Evolutionary conservation across 1,284 basidiomycete species (phyloP), one percentile per base, ranked within the genome.

Genomic region (Inonotus obliquus): DNA sequence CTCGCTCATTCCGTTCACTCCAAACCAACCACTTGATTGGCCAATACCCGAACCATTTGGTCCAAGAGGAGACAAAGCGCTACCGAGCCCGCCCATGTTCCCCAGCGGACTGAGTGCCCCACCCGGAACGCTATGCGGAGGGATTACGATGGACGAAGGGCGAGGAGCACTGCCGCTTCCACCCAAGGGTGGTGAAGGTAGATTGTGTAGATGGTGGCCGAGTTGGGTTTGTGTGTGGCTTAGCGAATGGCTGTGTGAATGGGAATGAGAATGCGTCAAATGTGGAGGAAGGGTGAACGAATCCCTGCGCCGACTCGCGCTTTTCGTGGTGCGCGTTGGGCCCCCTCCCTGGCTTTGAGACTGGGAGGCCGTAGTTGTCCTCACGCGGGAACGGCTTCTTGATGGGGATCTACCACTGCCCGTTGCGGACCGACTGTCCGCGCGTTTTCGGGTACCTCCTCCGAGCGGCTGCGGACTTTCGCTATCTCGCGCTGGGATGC

Each of bases 271-370:
- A 29, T 63, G 62, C 0, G 52, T 25, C n/a, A 59, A 29, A 53
- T 62, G 62, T 1, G 64, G 57, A 14, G 57, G 58, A 13, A 63
- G 51, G 19, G 61, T 64, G 61, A 60, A 61, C 59, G 56, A 60
- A 47, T 55, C 60, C 23, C 64, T 49, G 81, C 73, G 48, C 77
- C 68, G 13, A 81, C 72, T 54, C 70, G 69, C 58, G 48, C 62
- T 61, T 27, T 65, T 63, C 2, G 76, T 74, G 6, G 80, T 81
- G 59, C 82, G 73, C 9, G 81, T 78, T 7, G 83, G 85, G 9
- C 83, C 82, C 6, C 76, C 71, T 48, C 37, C 19, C 19, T 67
- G 37, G 63, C 51, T 58, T 57, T 27, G 48, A 58, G 25, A 60
- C 14, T 57, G 59, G 54, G 41, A 37, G 14, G 53, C 47, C 17